Evolutionary conservation across 2,329 filamentous ascomycete species (phyloP), one percentile per base, ranked within the genome.

Genomic region (Scedosporium minutisporum): DNA sequence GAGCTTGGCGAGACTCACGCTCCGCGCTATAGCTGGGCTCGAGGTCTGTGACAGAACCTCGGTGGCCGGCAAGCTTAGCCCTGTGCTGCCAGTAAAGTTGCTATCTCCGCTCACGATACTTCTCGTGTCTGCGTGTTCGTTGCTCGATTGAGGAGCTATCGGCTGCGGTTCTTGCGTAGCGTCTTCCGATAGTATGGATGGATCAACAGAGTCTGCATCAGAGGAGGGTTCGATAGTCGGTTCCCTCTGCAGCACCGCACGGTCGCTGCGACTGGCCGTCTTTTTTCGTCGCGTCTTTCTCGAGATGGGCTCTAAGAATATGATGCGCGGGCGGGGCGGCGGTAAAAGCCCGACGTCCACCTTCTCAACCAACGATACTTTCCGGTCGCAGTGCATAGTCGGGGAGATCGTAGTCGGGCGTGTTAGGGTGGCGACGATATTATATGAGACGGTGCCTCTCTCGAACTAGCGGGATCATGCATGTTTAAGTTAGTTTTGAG

Each of bases 391-490:
- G 42, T 85, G 89, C 9, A 87, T 82, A 2, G 88, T 92, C 1
- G 93, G 88, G 14, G 88, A 83, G 65, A 97, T 96, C 5, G 92
- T 87, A 0, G 90, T 95, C 21, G 95, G 93, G 63, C 92, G 86
- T 21, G 93, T 97, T 63, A 97, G 75, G 7, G 92, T 97, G 38
- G 93, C 89, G 5, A 91, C 93, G 68, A 97, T 84, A 77, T 93
- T 86, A 76, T 97, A 99, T 21, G 89, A 88, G 69, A 99, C 91
- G 1, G 91, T 93, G 42, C 95, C 95, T 71, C 93, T 87, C 76
- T 97, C 95, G 74, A 99, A 99, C 92, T 97, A 74, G 33, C 63
- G 27, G 10, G 29, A 42, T 9, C 44, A 27, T 27, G 23, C 33
- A 21, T 18, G 9, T 18, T 25, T 48, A 21, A 16, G 61, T 62